Evolutionary conservation across 345 rosid genomes (phyloP).

Genomic region (Diplotaxis tenuifolia): DNA sequence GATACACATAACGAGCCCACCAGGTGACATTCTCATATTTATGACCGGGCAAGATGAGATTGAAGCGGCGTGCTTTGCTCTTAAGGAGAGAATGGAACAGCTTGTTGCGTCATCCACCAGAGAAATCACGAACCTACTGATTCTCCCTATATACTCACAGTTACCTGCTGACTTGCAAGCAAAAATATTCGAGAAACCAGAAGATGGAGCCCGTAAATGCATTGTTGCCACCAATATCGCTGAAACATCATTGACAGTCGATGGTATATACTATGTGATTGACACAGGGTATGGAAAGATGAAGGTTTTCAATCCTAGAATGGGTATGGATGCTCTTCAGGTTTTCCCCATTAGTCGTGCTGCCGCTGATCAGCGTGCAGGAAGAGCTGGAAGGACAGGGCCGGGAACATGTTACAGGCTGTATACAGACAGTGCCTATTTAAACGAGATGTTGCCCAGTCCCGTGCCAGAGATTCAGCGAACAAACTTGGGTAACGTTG

Average conservation of each 20-base stretch:
- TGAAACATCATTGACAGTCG: conserved; percentile 94
- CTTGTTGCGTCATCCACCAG: conserved; percentile 65
- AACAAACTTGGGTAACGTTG: conserved; percentile 95
- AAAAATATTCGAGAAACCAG: conserved; percentile 89
- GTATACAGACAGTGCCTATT: conserved; percentile 86
- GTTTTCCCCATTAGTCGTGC: conserved; percentile 97
- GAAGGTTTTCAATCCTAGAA: conserved; percentile 97
- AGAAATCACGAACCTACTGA: conserved; percentile 69
- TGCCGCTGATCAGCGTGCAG: conserved; percentile 96
- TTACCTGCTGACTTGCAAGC: conserved; percentile 98
- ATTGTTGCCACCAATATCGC: conserved; percentile 98
- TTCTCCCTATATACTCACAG: conserved; percentile 96
- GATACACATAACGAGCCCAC: conserved; percentile 80
- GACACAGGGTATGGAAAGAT: conserved; percentile 96
- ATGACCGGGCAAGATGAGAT: conserved; percentile 99
- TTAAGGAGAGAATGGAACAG: conserved; percentile 91
- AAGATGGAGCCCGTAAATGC: conserved; percentile 97
- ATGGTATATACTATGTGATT: conserved; percentile 88
- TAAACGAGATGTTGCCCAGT: conserved; percentile 82
- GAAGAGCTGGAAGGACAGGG: conserved; percentile 99
- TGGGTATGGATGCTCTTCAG: conserved; percentile 99
- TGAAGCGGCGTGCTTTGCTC: conserved; percentile 88
- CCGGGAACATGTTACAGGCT: conserved; percentile 97
- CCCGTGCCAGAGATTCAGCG: conserved; percentile 98
- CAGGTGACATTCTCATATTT: conserved; percentile 97